These are phyloP conservation scores for Erucastrum elatum DNA, from an alignment of 345 rosid genomes.

Conservation along the genomic window DNA sequence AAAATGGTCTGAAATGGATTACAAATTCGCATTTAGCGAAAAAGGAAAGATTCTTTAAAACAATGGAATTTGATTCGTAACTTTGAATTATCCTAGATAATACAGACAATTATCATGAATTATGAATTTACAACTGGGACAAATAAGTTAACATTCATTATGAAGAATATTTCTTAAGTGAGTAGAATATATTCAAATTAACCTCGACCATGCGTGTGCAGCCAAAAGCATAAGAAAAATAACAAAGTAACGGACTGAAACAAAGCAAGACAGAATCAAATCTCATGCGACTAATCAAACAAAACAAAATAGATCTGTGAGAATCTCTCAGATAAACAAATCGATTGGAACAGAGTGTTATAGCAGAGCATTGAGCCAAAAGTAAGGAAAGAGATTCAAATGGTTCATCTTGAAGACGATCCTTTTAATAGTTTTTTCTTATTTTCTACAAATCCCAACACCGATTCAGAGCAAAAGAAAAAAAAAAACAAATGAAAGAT, in stretches of 20 bases:
- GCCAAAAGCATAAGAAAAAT: not conserved
- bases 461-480: not conserved
- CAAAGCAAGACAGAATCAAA: constrained; percentile 26
- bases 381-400: not conserved
- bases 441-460: constrained; percentile 46
- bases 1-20: too few relatives aligned
- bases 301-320: not conserved
- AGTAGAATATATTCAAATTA: not conserved
- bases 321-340: constrained; percentile 5
- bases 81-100: too few relatives aligned
- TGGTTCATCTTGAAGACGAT: constrained; percentile 23
- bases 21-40: too few relatives aligned
- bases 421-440: constrained; percentile 17
- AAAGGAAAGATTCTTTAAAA: too few relatives aligned
- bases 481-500: constrained; percentile 33
- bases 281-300: constrained; percentile 8
- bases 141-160: too few relatives aligned
- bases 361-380: not conserved
- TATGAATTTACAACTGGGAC: too few relatives aligned
- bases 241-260: not conserved
- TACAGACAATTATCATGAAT: too few relatives aligned
- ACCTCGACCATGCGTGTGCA: not conserved
- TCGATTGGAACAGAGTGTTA: not conserved
- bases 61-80: too few relatives aligned
- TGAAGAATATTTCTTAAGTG: too few relatives aligned